phyloP scores from a whole-genome alignment of 2,329 filamentous ascomycete genomes.

The Tolypocladium inflatum region DNA sequence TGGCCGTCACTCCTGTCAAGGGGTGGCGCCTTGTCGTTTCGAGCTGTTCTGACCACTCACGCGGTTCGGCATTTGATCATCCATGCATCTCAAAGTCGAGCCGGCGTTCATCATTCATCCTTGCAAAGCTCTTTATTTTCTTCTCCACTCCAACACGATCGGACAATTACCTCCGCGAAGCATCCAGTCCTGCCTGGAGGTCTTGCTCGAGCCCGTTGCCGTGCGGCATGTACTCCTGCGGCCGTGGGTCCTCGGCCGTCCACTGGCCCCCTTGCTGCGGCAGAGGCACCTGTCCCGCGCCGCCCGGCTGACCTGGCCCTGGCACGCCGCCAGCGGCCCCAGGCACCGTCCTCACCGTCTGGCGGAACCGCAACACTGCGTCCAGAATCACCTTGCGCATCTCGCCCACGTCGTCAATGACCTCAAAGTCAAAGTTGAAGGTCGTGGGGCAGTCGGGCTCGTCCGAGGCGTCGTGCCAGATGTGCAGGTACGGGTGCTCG shows the following conservation, averaged over 20 bases:
- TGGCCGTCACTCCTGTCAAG: background rate
- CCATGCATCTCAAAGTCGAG: background rate
- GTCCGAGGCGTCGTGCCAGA: conserved; percentile 97
- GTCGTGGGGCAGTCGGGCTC: conserved; percentile 88
- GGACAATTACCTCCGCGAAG: conserved; percentile 12
- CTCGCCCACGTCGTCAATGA: conserved; percentile 87
- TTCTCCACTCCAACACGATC: background rate
- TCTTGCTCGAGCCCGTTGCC: conserved; percentile 47
- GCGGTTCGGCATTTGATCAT: background rate
- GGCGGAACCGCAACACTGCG: conserved; percentile 84
- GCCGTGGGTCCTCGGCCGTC: conserved; percentile 50
- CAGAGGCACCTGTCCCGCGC: conserved; percentile 40
- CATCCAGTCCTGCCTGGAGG: conserved; percentile 38
- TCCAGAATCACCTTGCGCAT: conserved; percentile 97
- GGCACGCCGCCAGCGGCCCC: conserved; percentile 21
- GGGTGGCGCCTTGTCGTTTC: background rate
- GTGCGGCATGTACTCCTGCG: conserved; percentile 45
- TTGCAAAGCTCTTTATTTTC: background rate
- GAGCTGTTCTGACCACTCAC: background rate
- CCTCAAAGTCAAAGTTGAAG: conserved; percentile 97
- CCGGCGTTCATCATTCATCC: background rate
- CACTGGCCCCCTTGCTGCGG: conserved; percentile 41
- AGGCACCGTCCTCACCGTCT: conserved; percentile 43
- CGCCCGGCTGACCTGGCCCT: conserved; percentile 25
- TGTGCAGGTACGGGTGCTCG: conserved; percentile 91